Evolutionary conservation across 1,139 yeast genomes (phyloP).

Genomic region (Zygosaccharomyces pseudobailii): DNA sequence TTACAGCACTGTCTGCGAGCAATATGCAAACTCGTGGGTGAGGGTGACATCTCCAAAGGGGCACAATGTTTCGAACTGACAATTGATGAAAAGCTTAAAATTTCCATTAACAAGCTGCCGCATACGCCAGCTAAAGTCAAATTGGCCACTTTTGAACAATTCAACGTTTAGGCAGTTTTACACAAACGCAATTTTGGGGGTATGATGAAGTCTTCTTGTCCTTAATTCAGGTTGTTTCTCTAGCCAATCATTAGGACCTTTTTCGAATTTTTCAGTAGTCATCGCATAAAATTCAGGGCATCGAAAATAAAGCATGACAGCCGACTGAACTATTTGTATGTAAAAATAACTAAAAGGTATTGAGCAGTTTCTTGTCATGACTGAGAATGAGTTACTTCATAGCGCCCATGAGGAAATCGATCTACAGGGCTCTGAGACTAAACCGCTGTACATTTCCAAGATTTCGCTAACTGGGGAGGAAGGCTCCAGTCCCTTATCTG

Average conservation of each 20-base stretch:
- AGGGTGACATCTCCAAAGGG: slow-evolving; percentile 1
- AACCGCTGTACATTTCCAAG: slow-evolving; percentile 19
- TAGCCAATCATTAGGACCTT: slow-evolving; percentile 1
- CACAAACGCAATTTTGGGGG: background rate
- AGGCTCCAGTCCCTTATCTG: slow-evolving; percentile 18
- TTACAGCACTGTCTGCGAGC: slow-evolving; percentile 20
- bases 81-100: slow-evolving; percentile 13
- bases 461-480: slow-evolving; percentile 20
- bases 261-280: background rate
- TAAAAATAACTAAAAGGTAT: background rate
- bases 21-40: slow-evolving; percentile 17
- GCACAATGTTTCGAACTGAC: slow-evolving; percentile 19
- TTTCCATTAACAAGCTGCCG: slow-evolving; percentile 7
- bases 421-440: slow-evolving; percentile 8
- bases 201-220: background rate
- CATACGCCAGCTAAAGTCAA: slow-evolving; percentile 10
- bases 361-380: background rate
- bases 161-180: no score
- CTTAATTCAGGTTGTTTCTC: background rate
- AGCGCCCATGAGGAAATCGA: slow-evolving; percentile 1
- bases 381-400: background rate
- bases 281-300: background rate
- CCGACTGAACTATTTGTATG: background rate
- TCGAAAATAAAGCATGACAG: background rate
- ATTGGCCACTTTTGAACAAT: background rate